A percentile compares a stretch with the other conserved stretches of the same genome.
Conservation (phyloP, 768 basidiomycete genomes). For the Aureoboletus auriporus region DNA sequence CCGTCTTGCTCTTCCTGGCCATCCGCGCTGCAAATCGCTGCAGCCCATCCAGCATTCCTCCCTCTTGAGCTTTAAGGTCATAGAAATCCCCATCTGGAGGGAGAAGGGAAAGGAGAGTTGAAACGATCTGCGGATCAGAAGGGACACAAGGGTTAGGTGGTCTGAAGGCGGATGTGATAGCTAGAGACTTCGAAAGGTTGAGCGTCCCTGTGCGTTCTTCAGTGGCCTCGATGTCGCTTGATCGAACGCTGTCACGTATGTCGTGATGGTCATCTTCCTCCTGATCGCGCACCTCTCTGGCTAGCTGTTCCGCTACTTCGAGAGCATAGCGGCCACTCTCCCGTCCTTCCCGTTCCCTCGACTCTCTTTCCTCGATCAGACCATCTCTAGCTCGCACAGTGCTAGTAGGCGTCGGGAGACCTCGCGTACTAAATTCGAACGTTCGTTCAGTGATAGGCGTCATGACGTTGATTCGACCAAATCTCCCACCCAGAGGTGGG, state of each 20-base stretch:
- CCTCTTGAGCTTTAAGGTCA: slow-evolving; percentile 52
- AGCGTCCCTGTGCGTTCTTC: slow-evolving; percentile 64
- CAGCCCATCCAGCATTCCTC: slow-evolving; percentile 60
- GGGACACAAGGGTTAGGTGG: slow-evolving; percentile 90
- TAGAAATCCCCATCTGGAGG: slow-evolving; percentile 58
- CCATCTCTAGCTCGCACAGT: slow-evolving; percentile 44
- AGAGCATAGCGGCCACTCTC: slow-evolving; percentile 43
- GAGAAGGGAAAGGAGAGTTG: slow-evolving; percentile 59
- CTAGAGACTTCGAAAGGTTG: slow-evolving; percentile 61
- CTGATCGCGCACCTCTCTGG: slow-evolving; percentile 40
- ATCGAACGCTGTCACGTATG: slow-evolving; percentile 6
- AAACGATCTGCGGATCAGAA: slow-evolving; percentile 62
- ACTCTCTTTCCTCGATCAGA: slow-evolving; percentile 15
- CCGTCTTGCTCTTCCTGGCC: slow-evolving; percentile 31
- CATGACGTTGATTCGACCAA: slow-evolving; percentile 87
- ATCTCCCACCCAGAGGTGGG: slow-evolving; percentile 65
- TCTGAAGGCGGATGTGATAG: slow-evolving; percentile 58
- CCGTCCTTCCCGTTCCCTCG: slow-evolving; percentile 18
- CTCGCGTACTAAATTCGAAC: slow-evolving; percentile 71
- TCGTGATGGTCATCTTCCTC: slow-evolving; percentile 13
- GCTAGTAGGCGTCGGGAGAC: slow-evolving; percentile 37
- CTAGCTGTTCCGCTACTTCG: slow-evolving; percentile 54
- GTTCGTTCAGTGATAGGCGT: slow-evolving; percentile 97
- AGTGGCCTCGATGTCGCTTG: slow-evolving; percentile 26
- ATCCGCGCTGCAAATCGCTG: slow-evolving; percentile 64